Evolutionary conservation across 768 basidiomycete genomes (phyloP).

Genomic region (Hygrocybe coccinea): DNA sequence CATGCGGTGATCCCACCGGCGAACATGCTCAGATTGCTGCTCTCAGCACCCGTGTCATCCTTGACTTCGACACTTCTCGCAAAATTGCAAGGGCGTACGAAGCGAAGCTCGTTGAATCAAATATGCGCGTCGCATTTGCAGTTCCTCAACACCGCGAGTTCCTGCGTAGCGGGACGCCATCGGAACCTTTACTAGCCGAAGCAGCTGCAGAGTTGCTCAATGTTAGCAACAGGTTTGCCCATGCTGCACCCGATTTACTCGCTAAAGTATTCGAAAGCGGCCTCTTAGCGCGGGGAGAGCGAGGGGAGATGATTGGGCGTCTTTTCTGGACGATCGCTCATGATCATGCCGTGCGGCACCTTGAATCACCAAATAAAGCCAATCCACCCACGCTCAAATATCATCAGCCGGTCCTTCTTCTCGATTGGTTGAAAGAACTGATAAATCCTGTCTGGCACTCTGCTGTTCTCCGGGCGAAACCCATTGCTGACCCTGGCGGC

Average conservation of each 20-base stretch:
- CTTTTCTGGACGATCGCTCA: conserved; percentile 6
- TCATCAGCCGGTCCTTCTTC: conserved; percentile 1
- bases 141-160: conserved; percentile 6
- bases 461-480: background rate
- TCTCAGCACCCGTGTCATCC: conserved; percentile 3
- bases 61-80: conserved; percentile 5
- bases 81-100: background rate
- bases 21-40: background rate
- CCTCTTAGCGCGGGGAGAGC: conserved; percentile 3
- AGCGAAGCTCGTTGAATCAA: background rate
- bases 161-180: conserved; percentile 4
- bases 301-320: conserved; percentile 7
- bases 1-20: background rate
- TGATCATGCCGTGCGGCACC: background rate
- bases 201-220: background rate
- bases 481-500: conserved; percentile 4
- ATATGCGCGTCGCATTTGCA: conserved; percentile 6
- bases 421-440: conserved; percentile 4
- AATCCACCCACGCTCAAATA: background rate
- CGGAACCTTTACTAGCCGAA: conserved; percentile 7
- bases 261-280: background rate
- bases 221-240: background rate
- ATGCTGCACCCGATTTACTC: background rate
- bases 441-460: background rate
- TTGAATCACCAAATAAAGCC: background rate